Base-by-base conservation (phyloP, 495 filamentous ascomycete genomes). In the Filosporella fistucella region DNA sequence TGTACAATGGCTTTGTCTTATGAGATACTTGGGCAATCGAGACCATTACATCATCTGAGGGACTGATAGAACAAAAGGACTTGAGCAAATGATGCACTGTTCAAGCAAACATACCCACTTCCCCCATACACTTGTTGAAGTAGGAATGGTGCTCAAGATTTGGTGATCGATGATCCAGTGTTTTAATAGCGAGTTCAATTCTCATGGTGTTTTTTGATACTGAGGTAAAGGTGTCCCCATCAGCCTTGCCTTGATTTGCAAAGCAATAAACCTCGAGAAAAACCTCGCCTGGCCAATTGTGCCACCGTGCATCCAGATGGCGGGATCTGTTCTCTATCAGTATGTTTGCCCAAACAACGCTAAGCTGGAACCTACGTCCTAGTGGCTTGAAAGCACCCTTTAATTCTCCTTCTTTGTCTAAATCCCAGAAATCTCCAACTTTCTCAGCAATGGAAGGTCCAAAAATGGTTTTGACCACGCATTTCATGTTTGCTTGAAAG, bases 211-310 rank as follows among this genome's bases (percentile, higher is more conserved):
- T 18, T 36, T 41, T 16, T 43, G 14, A 30, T 51, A 51, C 4
- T 36, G 7, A 6, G 12, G 13, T 35, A 54, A 32, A 4, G 51
- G 51, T 16, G 36, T 33, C 30, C 51, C 51, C 13, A 48, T 7
- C 20, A 48, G n/a, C 22, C 33, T 23, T 20, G 51, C 51, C 20
- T 48, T 43, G 14, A 54, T 54, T 26, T 42, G 38, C 13, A 54
- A 16, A 2, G 45, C 51, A 22, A 54, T 37, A 16, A 54, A 54
- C 2, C 51, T 18, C 1, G 51, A 54, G 8, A 35, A 34, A 25
- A 16, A 54, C n/a, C 51, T 35, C 16, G 43, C 34, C 10, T 32
- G 22, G 2, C 37, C 38, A 2, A 48, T 35, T 2, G 37, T 32
- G 10, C 51, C 51, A 16, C 51, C 43, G 26, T 38, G 28, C 25